phyloP scores from a whole-genome alignment of 1,139 yeast genomes.

The Taphrina communis region DNA sequence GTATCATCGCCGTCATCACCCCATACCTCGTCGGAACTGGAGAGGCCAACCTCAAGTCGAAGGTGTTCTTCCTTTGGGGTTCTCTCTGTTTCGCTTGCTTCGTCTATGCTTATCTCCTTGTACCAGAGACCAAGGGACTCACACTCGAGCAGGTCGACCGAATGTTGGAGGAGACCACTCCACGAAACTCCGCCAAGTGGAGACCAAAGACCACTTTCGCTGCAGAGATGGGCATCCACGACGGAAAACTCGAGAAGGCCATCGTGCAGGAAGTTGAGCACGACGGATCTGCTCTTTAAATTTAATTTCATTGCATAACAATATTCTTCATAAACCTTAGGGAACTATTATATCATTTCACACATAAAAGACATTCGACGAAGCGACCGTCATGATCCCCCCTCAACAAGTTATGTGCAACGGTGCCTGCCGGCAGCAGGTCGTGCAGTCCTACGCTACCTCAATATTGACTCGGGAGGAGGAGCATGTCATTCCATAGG shows the following conservation, averaged over 20 bases:
- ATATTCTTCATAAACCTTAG: constrained; percentile 2
- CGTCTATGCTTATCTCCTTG: constrained; percentile 66
- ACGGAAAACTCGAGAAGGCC: constrained; percentile 32
- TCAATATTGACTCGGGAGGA: too few relatives aligned
- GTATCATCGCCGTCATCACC: constrained; percentile 72
- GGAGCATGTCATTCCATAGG: too few relatives aligned
- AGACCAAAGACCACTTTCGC: constrained; percentile 42
- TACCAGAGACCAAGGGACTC: constrained; percentile 74
- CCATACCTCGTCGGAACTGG: constrained; percentile 72
- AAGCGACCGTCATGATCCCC: too few relatives aligned
- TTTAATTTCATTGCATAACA: constrained; percentile 4
- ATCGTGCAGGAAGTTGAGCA: constrained; percentile 31
- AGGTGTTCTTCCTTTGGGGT: constrained; percentile 77
- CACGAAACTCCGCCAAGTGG: constrained; percentile 42
- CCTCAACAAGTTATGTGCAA: too few relatives aligned
- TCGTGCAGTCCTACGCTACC: too few relatives aligned
- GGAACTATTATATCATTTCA: neutral
- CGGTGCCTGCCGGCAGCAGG: too few relatives aligned
- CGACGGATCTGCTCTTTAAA: constrained; percentile 22
- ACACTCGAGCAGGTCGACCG: constrained; percentile 71
- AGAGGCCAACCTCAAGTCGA: constrained; percentile 40
- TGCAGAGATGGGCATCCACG: constrained; percentile 42
- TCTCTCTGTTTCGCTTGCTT: constrained; percentile 58
- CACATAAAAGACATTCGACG: neutral
- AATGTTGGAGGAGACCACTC: constrained; percentile 50